Evolutionary conservation across 306 rosid genomes (phyloP).

Genomic region (Citrullus amarus): DNA sequence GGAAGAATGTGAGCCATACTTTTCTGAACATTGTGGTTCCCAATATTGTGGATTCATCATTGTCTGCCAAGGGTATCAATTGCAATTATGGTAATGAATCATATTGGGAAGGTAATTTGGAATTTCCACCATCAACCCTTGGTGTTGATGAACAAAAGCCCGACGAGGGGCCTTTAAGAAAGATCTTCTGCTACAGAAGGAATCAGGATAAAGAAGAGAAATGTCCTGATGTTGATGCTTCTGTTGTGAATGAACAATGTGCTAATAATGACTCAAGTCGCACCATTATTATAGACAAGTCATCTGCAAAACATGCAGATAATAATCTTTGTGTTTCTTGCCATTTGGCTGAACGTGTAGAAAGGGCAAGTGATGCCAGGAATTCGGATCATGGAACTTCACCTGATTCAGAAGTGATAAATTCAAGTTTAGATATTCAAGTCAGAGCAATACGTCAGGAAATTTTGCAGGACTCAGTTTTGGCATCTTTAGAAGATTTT

Average conservation of each 20-base stretch:
- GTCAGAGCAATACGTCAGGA: constrained; percentile 40
- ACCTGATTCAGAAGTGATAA: constrained; percentile 94
- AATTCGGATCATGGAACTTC: constrained; percentile 89
- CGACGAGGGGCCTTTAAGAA: constrained; percentile 21
- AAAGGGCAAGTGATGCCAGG: constrained; percentile 28
- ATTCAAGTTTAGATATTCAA: constrained; percentile 52
- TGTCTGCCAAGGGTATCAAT: constrained; percentile 24
- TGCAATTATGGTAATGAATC: constrained; percentile 15
- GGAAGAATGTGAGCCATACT: constrained; percentile 43
- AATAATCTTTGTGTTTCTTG: constrained; percentile 25
- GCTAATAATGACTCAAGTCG: constrained; percentile 32
- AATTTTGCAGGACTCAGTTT: constrained; percentile 23
- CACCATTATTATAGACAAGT: constrained; percentile 26
- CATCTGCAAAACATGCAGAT: constrained; percentile 29
- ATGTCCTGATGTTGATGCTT: constrained; percentile 17
- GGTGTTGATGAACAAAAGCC: constrained; percentile 22
- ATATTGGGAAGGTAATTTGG: constrained; percentile 19
- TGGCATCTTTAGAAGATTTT: constrained; percentile 35
- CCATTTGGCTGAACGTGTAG: constrained; percentile 36
- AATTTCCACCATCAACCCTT: constrained; percentile 23
- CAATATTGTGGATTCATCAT: constrained; percentile 29
- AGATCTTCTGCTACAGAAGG: constrained; percentile 21
- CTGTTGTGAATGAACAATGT: constrained; percentile 30
- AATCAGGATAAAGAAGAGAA: constrained; percentile 22
- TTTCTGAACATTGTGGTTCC: constrained; percentile 37